Base-by-base conservation (phyloP, 257 asterid genomes). In the Eucommia ulmoides region DNA sequence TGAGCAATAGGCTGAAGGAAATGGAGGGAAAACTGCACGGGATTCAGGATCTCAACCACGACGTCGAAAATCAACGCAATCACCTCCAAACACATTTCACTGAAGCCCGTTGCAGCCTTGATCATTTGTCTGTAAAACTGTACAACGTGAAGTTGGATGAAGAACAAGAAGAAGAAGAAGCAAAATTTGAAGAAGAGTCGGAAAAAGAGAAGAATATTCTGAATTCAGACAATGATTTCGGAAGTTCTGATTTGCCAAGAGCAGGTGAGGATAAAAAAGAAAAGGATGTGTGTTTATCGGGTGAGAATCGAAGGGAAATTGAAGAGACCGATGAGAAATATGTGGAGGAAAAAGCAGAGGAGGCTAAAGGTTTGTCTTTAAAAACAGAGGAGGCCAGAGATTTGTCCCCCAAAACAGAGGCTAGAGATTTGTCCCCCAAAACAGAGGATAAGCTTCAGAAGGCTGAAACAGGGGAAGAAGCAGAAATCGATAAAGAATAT, bases 381-480 rank as follows among this genome's bases (percentile, higher is more conserved):
- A 22, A 64, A 57, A 20, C 61, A 49, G n/a, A n/a, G n/a, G n/a
- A n/a, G n/a, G n/a, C n/a, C n/a, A n/a, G n/a, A 48, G 56, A 51
- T 9, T 16, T 33, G 1, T 24, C 67, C 23, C 38, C n/a, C n/a
- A n/a, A n/a, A n/a, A n/a, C n/a, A n/a, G n/a, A 55, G 17, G 19
- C 53, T 7, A 57, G 6, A 33, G 47, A 49, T 8, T 73, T 53
- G 33, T 33, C 54, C 14, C 42, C 9, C 19, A 69, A 51, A 20
- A 24, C 25, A 24, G 61, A 60, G 45, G n/a, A n/a, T n/a, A n/a
- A n/a, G n/a, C 55, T 24, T 6, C 49, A 55, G 16, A 35, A 35
- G 19, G 66, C 24, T 33, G 62, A 52, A 19, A 23, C 25, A 22
- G 74, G 26, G 17, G 62, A 60, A 48, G 84, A 66, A 42, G 68